Base-by-base conservation (phyloP, 2,329 filamentous ascomycete genomes). In the Penicillium rolfsii region DNA sequence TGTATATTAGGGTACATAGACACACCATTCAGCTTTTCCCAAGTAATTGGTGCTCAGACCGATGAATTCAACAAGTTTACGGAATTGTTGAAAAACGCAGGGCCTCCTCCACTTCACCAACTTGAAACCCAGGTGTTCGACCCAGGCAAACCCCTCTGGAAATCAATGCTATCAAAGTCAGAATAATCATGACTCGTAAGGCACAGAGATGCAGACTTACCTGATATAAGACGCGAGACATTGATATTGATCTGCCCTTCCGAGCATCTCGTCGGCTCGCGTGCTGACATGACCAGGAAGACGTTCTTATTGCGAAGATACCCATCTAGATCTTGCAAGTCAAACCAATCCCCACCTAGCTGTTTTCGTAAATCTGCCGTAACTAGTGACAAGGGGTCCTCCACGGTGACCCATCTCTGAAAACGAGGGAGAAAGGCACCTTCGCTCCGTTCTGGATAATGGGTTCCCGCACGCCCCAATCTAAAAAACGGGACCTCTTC, bases 291-390 rank as follows among this genome's bases (percentile, higher is more conserved):
- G 2, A 67, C 40, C 12, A 70, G 52, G 33, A 41, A 52, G 1
- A 70, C 59, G 26, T 57, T 57, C 40, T 63, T 62, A 33, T 70
- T 64, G 0, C 55, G 60, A 6, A 71, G 53, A 58, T 65, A 70
- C 0, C 66, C 67, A 52, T 66, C 64, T 24, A 71, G 48, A 45
- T 71, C 69, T 9, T 64, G 57, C 28, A 71, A 63, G 24, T 70
- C 66, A 38, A 71, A 70, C 68, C 68, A 71, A 35, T 69, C 67
- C 8, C 67, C 68, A 9, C 67, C 62, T 14, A 70, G 45, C 7
- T 66, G 58, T n/a, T 59, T 30, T 38, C 55, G 56, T 35, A 67
- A 33, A 14, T 64, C 60, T 7, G 52, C 26, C 1, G 67, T 52
- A 8, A 67, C 55, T 2, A 54, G 58, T 5, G 64, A 45, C 22